Evolutionary conservation across 805 yeast genomes (phyloP), one percentile per base, ranked within the genome.

Genomic region (Cyberlindnera euphorbiiphila): DNA sequence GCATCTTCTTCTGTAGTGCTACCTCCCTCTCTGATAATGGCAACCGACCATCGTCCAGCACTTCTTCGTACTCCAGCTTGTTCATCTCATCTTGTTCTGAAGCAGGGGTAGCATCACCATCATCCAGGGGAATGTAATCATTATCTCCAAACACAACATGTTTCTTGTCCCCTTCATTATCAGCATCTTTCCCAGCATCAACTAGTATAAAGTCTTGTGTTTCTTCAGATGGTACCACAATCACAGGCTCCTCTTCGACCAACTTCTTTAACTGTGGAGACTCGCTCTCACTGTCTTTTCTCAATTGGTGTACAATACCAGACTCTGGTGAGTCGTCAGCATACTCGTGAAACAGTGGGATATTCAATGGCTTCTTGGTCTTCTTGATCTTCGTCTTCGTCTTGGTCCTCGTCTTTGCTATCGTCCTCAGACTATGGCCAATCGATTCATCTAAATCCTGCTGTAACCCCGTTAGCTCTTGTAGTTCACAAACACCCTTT

Each of bases 21-120:
- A 37, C 24, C 37, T 63, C 66, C 10, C 45, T 50, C 9, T 50
- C 46, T 1, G 59, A 50, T 13, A 63, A 36, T 2, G 66, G 57
- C 19, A 63, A 17, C 14, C 47, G 31, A 4, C 52, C 54, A 31
- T 50, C 53, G 13, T 46, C 49, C 5, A 43, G n/a, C 57, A 40
- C 23, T 4, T 15, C 23, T 4, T 15, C 24, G 10, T 35, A 32
- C 9, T 24, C 24, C 25, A 29, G 30, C 9, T 20, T 24, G 7
- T 15, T 16, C 20, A 29, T 29, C 14, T 34, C 45, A 12, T 20
- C 33, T 20, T 36, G 35, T 24, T 54, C 58, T 9, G 27, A 9
- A n/a, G 27, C 9, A 25, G 9, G n/a, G 10, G 9, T 25, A 7
- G 9, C 13, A 14, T 25, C 27, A 14, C 18, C 37, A 21, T 20